These are phyloP conservation scores for Kluyveromyces aestuarii DNA, from an alignment of 805 yeast genomes.

Conservation along the genomic window DNA sequence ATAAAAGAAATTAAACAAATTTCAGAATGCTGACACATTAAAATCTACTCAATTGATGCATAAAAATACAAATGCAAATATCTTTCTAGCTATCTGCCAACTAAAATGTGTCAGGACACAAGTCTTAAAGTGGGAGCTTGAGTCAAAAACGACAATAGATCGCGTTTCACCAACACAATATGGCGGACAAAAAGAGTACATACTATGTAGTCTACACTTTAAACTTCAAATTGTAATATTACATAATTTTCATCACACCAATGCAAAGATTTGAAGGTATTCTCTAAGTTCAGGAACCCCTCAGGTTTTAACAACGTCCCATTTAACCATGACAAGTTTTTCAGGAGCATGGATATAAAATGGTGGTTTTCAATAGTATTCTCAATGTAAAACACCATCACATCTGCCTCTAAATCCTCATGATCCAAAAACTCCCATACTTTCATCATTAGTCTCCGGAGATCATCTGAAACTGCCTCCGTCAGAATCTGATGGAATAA, in stretches of 20 bases:
- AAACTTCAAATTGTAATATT: slow-evolving; percentile 25
- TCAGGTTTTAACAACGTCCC: slow-evolving; percentile 13
- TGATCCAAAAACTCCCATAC: slow-evolving; percentile 17
- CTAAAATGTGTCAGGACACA: no score
- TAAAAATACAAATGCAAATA: no score
- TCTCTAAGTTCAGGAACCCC: slow-evolving; percentile 17
- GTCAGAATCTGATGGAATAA: neutral
- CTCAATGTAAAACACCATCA: slow-evolving; percentile 5
- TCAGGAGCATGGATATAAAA: slow-evolving; percentile 13
- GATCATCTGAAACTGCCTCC: slow-evolving; percentile 3
- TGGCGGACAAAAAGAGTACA: neutral
- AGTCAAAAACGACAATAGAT: neutral
- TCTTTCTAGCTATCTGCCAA: no score
- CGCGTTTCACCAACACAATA: neutral
- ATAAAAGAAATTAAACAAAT: neutral
- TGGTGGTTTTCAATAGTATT: slow-evolving; percentile 11
- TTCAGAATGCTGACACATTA: neutral
- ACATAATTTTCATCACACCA: slow-evolving; percentile 22
- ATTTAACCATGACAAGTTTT: slow-evolving; percentile 27
- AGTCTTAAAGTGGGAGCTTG: no score
- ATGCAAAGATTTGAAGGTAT: slow-evolving; percentile 8
- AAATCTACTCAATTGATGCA: no score
- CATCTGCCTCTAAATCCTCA: neutral
- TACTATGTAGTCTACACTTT: neutral
- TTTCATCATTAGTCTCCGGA: slow-evolving; percentile 21